Evolutionary conservation across 495 filamentous ascomycete species (phyloP).

Genomic region (Xylaria nigripes): DNA sequence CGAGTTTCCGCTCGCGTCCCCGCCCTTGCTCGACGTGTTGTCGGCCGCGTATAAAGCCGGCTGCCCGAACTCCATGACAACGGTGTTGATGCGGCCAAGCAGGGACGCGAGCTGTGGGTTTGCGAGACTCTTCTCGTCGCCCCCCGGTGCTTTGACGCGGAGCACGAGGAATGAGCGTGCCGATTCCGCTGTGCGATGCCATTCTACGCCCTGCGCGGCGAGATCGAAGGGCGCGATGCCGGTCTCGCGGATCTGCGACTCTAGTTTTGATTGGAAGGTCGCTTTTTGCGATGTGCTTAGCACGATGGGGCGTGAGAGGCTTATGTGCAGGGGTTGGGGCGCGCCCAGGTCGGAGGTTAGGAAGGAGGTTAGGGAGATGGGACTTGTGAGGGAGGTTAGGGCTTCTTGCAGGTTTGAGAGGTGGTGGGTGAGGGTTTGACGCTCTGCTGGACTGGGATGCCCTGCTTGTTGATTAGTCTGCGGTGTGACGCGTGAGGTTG

Average conservation of each 20-base stretch:
- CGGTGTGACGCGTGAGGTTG: background rate
- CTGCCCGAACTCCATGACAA: conserved; percentile 53
- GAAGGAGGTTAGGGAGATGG: conserved; percentile 46
- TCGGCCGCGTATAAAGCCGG: conserved; percentile 56
- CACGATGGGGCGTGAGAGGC: conserved; percentile 67
- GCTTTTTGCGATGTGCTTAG: conserved; percentile 59
- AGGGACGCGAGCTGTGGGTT: conserved; percentile 55
- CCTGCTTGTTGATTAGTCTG: conserved; percentile 46
- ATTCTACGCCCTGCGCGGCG: conserved; percentile 25
- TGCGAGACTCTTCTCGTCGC: conserved; percentile 9
- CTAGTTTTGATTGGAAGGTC: conserved; percentile 47
- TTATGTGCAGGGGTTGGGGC: conserved; percentile 81
- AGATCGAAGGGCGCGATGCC: conserved; percentile 32
- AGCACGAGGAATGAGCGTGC: conserved; percentile 85
- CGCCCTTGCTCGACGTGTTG: background rate
- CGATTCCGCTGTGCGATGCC: conserved; percentile 47
- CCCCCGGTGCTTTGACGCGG: conserved; percentile 29
- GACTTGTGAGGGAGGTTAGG: conserved; percentile 6
- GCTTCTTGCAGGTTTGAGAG: conserved; percentile 32
- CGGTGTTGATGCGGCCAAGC: conserved; percentile 55
- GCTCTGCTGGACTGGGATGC: conserved; percentile 56
- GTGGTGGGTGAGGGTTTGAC: conserved; percentile 44
- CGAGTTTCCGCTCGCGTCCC: no score
- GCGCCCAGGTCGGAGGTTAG: conserved; percentile 67
- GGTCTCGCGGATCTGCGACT: conserved; percentile 17